Conservation (phyloP, 768 basidiomycete species). For the Melanogaster broomeanus region DNA sequence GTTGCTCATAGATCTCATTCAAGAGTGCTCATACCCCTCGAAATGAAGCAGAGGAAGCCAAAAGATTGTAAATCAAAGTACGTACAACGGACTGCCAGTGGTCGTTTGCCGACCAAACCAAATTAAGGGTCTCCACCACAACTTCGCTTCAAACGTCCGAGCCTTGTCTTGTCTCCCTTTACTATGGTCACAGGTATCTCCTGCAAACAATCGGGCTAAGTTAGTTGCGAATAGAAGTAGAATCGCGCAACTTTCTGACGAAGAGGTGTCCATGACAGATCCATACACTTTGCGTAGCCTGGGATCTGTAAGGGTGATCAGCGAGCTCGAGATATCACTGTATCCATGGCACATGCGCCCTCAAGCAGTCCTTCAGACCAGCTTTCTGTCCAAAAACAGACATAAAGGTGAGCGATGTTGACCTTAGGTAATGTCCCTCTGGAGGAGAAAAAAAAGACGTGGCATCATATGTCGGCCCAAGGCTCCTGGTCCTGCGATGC, state of each 20-base stretch:
- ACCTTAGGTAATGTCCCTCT: not conserved
- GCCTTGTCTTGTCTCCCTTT: slow-evolving; percentile 2
- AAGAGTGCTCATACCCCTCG: slow-evolving; percentile 2
- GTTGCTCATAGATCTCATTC: slow-evolving; percentile 9
- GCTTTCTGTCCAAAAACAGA: not conserved
- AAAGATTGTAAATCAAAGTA: slow-evolving; percentile 4
- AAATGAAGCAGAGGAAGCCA: slow-evolving; percentile 3
- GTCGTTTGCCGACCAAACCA: not conserved
- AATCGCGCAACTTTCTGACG: not conserved
- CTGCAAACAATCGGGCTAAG: slow-evolving; percentile 4
- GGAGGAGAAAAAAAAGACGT: not conserved
- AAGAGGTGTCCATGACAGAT: not conserved
- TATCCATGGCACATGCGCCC: not conserved
- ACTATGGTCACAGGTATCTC: slow-evolving; percentile 1
- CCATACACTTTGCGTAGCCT: not conserved
- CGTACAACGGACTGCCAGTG: not conserved
- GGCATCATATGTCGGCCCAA: not conserved
- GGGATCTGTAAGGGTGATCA: not conserved
- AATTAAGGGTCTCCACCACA: slow-evolving; percentile 20
- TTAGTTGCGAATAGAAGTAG: slow-evolving; percentile 3
- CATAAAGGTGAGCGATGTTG: slow-evolving; percentile 5
- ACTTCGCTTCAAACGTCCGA: slow-evolving; percentile 8
- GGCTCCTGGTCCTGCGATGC: slow-evolving; percentile 25
- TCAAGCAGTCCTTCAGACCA: slow-evolving; percentile 10
- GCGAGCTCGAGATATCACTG: slow-evolving; percentile 1